phyloP scores from a whole-genome alignment of 352 stramenopile species.

The Paralagenidium karlingii region DNA sequence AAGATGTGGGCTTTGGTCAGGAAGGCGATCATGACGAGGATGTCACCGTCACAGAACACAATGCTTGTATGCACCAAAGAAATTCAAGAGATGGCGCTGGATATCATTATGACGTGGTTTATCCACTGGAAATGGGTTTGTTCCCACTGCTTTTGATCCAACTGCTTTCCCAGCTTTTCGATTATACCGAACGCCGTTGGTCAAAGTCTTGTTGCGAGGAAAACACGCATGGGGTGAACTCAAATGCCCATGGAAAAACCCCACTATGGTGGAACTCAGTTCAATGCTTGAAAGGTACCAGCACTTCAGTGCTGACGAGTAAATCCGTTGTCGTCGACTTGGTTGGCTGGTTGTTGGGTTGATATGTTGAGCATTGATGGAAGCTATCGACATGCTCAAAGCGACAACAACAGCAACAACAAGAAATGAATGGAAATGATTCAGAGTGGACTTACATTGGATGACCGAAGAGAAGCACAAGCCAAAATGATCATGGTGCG shows the following conservation, averaged over 20 bases:
- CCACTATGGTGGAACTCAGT: too few relatives aligned
- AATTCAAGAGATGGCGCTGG: slow-evolving; percentile 62
- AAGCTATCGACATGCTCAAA: too few relatives aligned
- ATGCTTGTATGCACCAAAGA: slow-evolving; percentile 59
- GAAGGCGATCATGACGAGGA: slow-evolving; percentile 66
- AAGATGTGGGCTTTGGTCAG: slow-evolving; percentile 68
- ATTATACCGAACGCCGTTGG: slow-evolving; percentile 46
- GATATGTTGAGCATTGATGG: too few relatives aligned
- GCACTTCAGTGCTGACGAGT: too few relatives aligned
- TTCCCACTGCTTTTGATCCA: slow-evolving; percentile 73
- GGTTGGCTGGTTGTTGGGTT: too few relatives aligned
- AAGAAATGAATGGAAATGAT: too few relatives aligned
- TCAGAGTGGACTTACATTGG: too few relatives aligned
- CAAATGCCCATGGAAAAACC: slow-evolving; percentile 58
- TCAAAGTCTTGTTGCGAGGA: slow-evolving; percentile 44
- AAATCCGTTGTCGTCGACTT: too few relatives aligned
- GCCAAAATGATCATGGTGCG: too few relatives aligned
- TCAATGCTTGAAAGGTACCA: too few relatives aligned
- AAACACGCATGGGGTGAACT: slow-evolving; percentile 64
- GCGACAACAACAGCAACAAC: too few relatives aligned
- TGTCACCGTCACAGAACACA: slow-evolving; percentile 71
- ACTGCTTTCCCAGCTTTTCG: slow-evolving; percentile 62
- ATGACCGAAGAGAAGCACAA: too few relatives aligned
- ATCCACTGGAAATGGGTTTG: slow-evolving; percentile 71
- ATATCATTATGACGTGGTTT: slow-evolving; percentile 44